phyloP scores from a whole-genome alignment of 495 filamentous ascomycete genomes.

The Clohesyomyces aquaticus region DNA sequence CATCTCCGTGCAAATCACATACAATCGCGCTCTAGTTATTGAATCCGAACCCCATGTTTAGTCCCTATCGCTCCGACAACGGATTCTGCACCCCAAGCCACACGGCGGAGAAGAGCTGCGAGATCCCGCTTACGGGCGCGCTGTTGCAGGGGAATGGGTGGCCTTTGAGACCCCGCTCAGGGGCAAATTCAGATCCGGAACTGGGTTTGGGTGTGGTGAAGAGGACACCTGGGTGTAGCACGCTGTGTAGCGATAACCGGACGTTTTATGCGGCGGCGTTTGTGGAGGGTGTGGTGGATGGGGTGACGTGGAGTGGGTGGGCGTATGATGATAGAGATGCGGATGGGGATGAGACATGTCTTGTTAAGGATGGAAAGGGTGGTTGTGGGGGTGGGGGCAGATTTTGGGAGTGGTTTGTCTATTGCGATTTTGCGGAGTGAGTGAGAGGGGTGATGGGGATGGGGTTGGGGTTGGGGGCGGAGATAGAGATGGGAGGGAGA shows the following conservation, averaged over 20 bases:
- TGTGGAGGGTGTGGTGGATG: neutral
- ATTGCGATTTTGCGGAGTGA: neutral
- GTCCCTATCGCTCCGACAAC: neutral
- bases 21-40: neutral
- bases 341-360: neutral
- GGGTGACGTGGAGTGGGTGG: neutral
- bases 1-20: neutral
- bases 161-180: neutral
- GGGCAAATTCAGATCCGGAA: neutral
- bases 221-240: neutral
- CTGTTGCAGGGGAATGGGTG: neutral
- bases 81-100: neutral
- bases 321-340: neutral
- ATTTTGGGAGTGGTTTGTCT: slow-evolving; percentile 1
- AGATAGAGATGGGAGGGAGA: no score
- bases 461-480: no score
- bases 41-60: neutral
- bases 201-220: no score
- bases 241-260: neutral
- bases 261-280: neutral
- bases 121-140: neutral
- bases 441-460: no score
- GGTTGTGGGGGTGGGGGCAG: neutral
- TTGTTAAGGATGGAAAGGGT: neutral
- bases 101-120: neutral